Base-by-base conservation (phyloP, 2,329 filamentous ascomycete species). In the Mycosphaerelloides madeirae region DNA sequence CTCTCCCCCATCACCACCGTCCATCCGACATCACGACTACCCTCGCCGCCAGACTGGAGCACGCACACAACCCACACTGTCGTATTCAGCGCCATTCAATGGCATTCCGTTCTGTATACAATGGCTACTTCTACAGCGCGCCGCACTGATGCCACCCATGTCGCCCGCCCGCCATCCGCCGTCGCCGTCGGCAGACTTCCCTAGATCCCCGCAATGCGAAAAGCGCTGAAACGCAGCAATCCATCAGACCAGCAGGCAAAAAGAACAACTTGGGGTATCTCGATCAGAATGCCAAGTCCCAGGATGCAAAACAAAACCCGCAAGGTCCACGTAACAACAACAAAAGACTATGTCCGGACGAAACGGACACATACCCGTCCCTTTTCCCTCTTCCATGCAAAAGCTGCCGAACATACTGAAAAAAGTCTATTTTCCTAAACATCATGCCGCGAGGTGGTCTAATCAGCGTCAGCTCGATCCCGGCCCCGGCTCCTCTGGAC, bases 391-490 rank as follows among this genome's bases (percentile, higher is more conserved):
- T 28, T n/a, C 32, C 31, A 43, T 43, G 32, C 41, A 20, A 5
- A 37, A 20, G 34, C 34, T 18, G 22, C 22, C 22, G 22, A 25
- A 25, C 22, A 25, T 25, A 25, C 9, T n/a, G 32, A 35, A 16
- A 32, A 32, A 32, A 22, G 19, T 37, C 41, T 43, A 38, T 43
- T 32, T 25, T 35, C 41, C 15, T 25, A 25, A 25, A 25, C 6
- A 25, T 25, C 22, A 25, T 5, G 22, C 22, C 22, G 22, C 22
- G 22, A 25, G 6, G 22, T 25, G 22, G 9, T 32, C 15, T 20
- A 16, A 43, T 32, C 28, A 31, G 34, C 41, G 47, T 54, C 52
- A 54, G 49, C 52, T 48, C 22, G 49, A 50, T 43, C 46, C 52
- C 20, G 49, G 43, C 45, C 49, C 46, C 49, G 44, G 39, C 38